phyloP scores from a whole-genome alignment of 164 flowering plant genomes.

The Warburgia ugandensis region DNA sequence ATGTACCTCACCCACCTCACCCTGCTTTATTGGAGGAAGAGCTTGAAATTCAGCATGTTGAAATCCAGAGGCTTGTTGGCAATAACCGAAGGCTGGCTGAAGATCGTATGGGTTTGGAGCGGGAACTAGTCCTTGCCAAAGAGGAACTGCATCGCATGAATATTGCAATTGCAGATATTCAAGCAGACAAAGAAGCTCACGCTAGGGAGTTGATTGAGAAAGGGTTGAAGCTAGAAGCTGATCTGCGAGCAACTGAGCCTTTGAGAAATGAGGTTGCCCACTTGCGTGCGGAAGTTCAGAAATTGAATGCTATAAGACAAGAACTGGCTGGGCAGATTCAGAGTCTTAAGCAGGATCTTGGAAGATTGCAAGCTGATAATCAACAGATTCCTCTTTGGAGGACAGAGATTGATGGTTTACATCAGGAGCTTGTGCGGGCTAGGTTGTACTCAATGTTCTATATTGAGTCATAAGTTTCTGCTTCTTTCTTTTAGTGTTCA shows the following conservation, averaged over 20 bases:
- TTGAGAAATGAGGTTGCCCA: constrained; percentile 57
- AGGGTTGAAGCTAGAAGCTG: constrained; percentile 79
- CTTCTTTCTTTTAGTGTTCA: neutral
- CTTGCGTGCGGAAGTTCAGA: constrained; percentile 66
- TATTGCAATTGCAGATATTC: constrained; percentile 49
- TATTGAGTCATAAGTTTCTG: neutral
- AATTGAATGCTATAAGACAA: constrained; percentile 45
- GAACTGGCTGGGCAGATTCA: constrained; percentile 61
- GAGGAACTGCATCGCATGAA: constrained; percentile 85
- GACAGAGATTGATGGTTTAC: constrained; percentile 69
- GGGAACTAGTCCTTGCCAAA: constrained; percentile 61
- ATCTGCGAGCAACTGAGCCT: constrained; percentile 75
- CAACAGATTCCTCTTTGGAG: constrained; percentile 59
- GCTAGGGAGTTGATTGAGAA: constrained; percentile 77
- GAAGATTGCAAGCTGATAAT: constrained; percentile 64
- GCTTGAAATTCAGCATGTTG: constrained; percentile 68
- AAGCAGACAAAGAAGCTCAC: constrained; percentile 63
- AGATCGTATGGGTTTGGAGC: constrained; percentile 58
- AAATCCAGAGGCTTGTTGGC: constrained; percentile 62
- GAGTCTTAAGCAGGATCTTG: constrained; percentile 50
- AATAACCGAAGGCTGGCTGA: constrained; percentile 74
- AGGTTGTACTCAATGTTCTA: constrained; percentile 39
- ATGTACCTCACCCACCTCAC: constrained; percentile 56
- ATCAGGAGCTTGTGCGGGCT: constrained; percentile 77
- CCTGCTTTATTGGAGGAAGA: constrained; percentile 85